Evolutionary conservation across 306 rosid genomes (phyloP), one percentile per base, ranked within the genome.

Genomic region (Hippophae tibetana): DNA sequence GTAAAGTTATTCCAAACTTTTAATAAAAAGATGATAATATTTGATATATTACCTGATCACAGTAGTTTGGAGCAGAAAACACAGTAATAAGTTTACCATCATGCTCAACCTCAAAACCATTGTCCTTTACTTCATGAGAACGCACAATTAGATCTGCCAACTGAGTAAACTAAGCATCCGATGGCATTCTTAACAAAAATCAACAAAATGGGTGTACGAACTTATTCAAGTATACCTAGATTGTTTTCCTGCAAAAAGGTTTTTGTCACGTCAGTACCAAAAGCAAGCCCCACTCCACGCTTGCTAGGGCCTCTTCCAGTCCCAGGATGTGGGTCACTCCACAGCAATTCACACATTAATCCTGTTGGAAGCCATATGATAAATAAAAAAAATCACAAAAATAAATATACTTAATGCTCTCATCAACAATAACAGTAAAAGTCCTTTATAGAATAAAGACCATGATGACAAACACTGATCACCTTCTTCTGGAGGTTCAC

Each of bases 401-500:
- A 58, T 38, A 52, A 55, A 46, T 38, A 48, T 47, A 56, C 49
- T 18, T 49, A 6, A 47, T 52, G 51, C 43, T 41, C 1, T 18
- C 23, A 18, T 18, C 23, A 18, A 9, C 59, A 67, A 52, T 56
- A 72, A 62, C 7, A 61, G 38, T 49, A 73, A 52, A 69, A 2
- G 57, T 47, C 12, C 25, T 49, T 8, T 9, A 43, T 18, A 11
- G 7, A 13, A 42, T 57, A n/a, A 64, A 63, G 50, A 43, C 42
- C 45, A 27, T 56, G 42, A 18, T 18, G 23, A 18, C 23, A 31
- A 31, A 18, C 18, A 56, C 58, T 61, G 67, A 79, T 68, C 61
- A 92, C 99, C 99, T 86, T 88, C 95, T 76, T 93, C 99, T 0
- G 99, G 99, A 57, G 99, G 99, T 81, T 93, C 99, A 57, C 99